A percentile compares a stretch with the other conserved stretches of the same genome.
These are phyloP conservation scores for Microsporum canis DNA, from an alignment of 2,329 filamentous ascomycete species.

Conservation along the genomic window DNA sequence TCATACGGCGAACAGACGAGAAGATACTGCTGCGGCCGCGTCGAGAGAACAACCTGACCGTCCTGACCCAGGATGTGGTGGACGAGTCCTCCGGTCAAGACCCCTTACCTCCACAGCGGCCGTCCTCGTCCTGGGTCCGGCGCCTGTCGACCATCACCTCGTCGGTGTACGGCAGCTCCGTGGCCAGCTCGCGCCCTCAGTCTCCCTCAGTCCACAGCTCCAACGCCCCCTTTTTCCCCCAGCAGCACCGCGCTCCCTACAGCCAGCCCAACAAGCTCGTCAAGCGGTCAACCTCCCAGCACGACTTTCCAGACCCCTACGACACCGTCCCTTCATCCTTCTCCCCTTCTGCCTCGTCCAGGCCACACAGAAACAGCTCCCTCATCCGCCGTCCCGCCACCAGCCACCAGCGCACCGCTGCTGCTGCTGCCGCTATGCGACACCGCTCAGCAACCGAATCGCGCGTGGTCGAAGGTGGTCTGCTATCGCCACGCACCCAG, in stretches of 20 bases:
- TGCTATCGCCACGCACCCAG: not conserved
- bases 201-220: slow-evolving; percentile 46
- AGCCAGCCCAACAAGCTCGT: slow-evolving; percentile 49
- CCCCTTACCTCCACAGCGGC: slow-evolving; percentile 22
- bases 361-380: slow-evolving; percentile 35
- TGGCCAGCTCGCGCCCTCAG: slow-evolving; percentile 39
- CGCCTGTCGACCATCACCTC: slow-evolving; percentile 44
- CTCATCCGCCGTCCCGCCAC: slow-evolving; percentile 49
- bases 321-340: slow-evolving; percentile 12
- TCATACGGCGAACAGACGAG: slow-evolving; percentile 1
- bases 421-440: slow-evolving; percentile 43
- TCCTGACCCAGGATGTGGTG: slow-evolving; percentile 17
- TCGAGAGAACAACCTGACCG: slow-evolving; percentile 21
- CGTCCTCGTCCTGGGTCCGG: slow-evolving; percentile 45
- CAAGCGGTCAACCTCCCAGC: slow-evolving; percentile 48
- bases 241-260: slow-evolving; percentile 16
- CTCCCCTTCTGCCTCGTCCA: slow-evolving; percentile 13
- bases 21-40: slow-evolving; percentile 8
- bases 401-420: slow-evolving; percentile 50
- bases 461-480: not conserved
- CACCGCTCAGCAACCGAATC: slow-evolving; percentile 28
- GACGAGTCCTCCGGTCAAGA: slow-evolving; percentile 15
- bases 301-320: slow-evolving; percentile 33
- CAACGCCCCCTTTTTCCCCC: slow-evolving; percentile 36
- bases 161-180: slow-evolving; percentile 36